Percentiles rank a stretch among this genome's conserved stretches.
Conservation (phyloP, 371 early-diverging fungal species). For the Rhizopus arrhizus region DNA sequence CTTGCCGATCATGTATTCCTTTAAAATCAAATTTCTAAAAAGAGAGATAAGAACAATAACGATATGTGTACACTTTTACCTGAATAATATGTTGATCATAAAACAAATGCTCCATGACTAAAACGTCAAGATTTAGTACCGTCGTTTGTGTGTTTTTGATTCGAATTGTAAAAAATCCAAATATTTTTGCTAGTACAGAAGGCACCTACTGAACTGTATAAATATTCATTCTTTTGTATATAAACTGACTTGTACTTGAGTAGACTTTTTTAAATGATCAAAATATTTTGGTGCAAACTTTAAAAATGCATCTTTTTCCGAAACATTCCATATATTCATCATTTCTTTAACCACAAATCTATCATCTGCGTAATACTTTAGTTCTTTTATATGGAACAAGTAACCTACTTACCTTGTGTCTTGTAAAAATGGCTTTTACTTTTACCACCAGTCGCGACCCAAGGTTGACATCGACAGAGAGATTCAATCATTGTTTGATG, state of each 20-base stretch:
- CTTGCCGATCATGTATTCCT: constrained; percentile 71
- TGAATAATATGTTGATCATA: constrained; percentile 70
- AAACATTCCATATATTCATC: constrained; percentile 69
- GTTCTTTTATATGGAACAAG: background rate
- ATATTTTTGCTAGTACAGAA: constrained; percentile 87
- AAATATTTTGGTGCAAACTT: constrained; percentile 93
- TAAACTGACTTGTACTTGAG: background rate
- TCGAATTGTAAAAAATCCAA: constrained; percentile 86
- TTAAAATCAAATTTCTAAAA: constrained; percentile 86
- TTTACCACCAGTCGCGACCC: constrained; percentile 86
- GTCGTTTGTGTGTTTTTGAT: constrained; percentile 69
- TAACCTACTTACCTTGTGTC: constrained; percentile 53
- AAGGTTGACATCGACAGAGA: constrained; percentile 76
- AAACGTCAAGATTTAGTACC: constrained; percentile 74
- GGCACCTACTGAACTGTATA: constrained; percentile 50
- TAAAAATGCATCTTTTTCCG: constrained; percentile 85
- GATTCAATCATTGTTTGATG: constrained; percentile 78
- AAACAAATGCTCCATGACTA: constrained; percentile 96
- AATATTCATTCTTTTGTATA: background rate
- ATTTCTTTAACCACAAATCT: constrained; percentile 89
- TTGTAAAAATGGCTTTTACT: constrained; percentile 66
- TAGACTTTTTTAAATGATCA: constrained; percentile 76
- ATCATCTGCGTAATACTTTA: constrained; percentile 59
- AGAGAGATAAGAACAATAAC: constrained; percentile 2
- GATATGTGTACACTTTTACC: constrained; percentile 31